Base-by-base conservation (phyloP, 495 filamentous ascomycete genomes). In the Chlorociboria aeruginascens region DNA sequence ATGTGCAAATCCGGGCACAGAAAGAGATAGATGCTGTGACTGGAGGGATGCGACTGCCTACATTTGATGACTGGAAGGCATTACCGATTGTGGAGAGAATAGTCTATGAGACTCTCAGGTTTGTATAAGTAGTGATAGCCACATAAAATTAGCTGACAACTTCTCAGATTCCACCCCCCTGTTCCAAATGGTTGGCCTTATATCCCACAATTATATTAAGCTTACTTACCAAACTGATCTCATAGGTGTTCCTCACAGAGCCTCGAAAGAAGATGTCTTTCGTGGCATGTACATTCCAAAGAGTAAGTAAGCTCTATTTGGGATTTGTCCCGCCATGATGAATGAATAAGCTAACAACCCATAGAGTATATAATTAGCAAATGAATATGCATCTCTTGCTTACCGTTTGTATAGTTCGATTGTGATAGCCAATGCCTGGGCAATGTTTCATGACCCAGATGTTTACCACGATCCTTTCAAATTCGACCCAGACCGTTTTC, bases 401-500 rank as follows among this genome's bases (percentile, higher is more conserved):
- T 13, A 45, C 30, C 4, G 8, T 14, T 12, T 14, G 2, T n/a
- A 45, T n/a, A 45, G 42, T n/a, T 28, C 69, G 1, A 60, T 69
- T 20, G 61, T 74, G 6, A 70, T 69, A 44, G 61, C 57, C 29
- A 71, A 72, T 41, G 61, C 65, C 0, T 70, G 66, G 60, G 70
- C 70, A 4, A 71, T 73, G 67, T 57, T 50, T 3, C 62, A 66
- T 41, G 65, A 73, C 37, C 54, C 55, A 35, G 38, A 34, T 3
- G 54, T 65, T 2, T 72, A 74, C 28, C 43, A 49, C 6, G 61
- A 67, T 7, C 68, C 69, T 10, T 60, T 61, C 12, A 51, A 45
- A 0, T 72, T 72, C 46, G 60, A 64, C 38, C 70, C 70, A 0
- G 68, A 72, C 36, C 52, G 69, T 36, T 78, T 68, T 31, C 54